Evolutionary conservation across 1,284 basidiomycete genomes (phyloP), one percentile per base, ranked within the genome.

Genomic region (Ganoderma leucocontextum): DNA sequence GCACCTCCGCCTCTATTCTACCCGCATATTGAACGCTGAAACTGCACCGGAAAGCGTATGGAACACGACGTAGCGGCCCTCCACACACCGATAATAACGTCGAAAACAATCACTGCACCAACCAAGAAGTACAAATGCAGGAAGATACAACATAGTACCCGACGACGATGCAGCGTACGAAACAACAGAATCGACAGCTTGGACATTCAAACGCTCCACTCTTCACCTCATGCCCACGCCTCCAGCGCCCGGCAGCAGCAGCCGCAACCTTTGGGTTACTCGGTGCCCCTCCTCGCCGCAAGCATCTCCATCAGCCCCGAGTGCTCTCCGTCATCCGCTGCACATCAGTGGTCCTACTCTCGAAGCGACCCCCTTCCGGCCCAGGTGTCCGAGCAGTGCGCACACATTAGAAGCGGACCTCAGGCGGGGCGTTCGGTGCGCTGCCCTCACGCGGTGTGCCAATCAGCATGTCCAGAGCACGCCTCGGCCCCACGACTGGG

Each of bases 331-430:
- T n/a, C n/a, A n/a, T n/a, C n/a, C n/a, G n/a, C n/a, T n/a, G n/a
- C n/a, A n/a, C n/a, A n/a, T n/a, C 84, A 38, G 68, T 73, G 49
- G 67, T 70, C 65, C 77, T 75, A 72, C 72, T 76, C 59, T 71
- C 74, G 12, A 19, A n/a, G 86, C 78, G 3, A 82, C 79, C 71
- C 88, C 83, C 71, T 85, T 86, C 61, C 85, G 76, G 52, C 82
- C 85, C 29, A 93, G 75, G 73, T 93, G 90, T 59, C 86, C 83
- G 36, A 94, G 80, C 70, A 95, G 83, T 6, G 89, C 86, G 75
- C 93, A 94, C 29, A 88, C 85, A 74, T 95, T 95, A 29, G 87
- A 82, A 61, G n/a, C 92, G 87, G 63, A 95, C 85, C 80, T 94
- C 93, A 22, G 86, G 80, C 22, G 90, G 90, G 74, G 88, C 88